Percentiles rank a stretch among this genome's conserved stretches.
phyloP scores from a whole-genome alignment of 345 rosid genomes.

The Salix dunnii region DNA sequence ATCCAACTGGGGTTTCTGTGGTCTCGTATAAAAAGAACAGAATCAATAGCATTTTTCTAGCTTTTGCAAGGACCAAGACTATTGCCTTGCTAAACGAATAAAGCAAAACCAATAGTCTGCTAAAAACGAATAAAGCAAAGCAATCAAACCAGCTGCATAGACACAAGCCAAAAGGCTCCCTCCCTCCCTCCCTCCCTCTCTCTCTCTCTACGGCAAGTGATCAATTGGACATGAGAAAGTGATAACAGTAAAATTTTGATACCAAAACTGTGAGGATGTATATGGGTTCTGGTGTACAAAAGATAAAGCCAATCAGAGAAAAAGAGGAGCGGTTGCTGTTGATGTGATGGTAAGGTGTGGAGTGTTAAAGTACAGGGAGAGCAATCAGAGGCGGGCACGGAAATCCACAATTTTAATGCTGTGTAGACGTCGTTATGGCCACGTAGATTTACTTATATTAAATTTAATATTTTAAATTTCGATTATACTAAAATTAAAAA shows the following conservation, averaged over 20 bases:
- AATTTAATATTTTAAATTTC: too few species aligned
- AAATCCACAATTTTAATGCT: background rate
- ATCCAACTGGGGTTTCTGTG: background rate
- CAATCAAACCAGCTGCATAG: background rate
- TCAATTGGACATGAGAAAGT: conserved; percentile 11
- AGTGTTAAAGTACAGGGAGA: background rate
- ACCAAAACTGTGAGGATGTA: background rate
- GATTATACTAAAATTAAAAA: too few species aligned
- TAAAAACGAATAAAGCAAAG: background rate
- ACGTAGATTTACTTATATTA: background rate
- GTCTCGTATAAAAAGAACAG: conserved; percentile 16
- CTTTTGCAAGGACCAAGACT: conserved; percentile 40
- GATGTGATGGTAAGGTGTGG: background rate
- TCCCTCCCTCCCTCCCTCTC: background rate
- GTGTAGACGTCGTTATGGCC: background rate
- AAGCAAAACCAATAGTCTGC: conserved; percentile 19
- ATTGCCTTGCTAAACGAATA: conserved; percentile 24
- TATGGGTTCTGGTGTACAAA: background rate
- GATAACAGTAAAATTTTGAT: background rate
- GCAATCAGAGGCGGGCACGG: conserved; percentile 11
- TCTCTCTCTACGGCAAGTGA: conserved; percentile 7
- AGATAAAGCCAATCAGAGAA: background rate
- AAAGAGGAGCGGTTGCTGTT: background rate
- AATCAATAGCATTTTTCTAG: conserved; percentile 23
- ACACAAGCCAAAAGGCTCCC: conserved; percentile 4